Conservation (phyloP, 257 asterid species). For the Rauvolfia tetraphylla region DNA sequence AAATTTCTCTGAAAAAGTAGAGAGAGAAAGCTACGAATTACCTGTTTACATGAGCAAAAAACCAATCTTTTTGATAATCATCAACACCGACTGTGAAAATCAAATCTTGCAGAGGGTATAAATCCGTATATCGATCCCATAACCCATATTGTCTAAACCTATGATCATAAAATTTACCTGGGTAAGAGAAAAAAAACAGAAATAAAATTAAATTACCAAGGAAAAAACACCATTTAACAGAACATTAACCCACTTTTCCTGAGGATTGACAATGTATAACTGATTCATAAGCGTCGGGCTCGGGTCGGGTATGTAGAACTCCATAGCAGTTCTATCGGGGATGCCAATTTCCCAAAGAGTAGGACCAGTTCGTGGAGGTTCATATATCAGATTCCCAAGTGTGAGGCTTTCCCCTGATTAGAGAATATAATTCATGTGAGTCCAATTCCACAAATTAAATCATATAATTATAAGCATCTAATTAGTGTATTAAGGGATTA, state of each 20-base stretch:
- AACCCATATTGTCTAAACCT: conserved; percentile 89
- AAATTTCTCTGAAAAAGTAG: no score
- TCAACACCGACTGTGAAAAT: conserved; percentile 48
- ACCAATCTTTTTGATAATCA: conserved; percentile 63
- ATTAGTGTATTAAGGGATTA: no score
- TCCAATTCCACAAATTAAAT: no score
- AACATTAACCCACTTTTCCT: conserved; percentile 39
- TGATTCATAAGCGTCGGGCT: conserved; percentile 58
- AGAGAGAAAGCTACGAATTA: not conserved
- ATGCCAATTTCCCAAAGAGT: conserved; percentile 87
- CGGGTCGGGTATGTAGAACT: conserved; percentile 77
- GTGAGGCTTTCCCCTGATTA: conserved; percentile 44
- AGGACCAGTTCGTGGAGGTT: conserved; percentile 77
- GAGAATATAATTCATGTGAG: not conserved
- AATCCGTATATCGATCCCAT: conserved; percentile 79
- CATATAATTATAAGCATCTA: no score
- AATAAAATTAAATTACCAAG: not conserved
- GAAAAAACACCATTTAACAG: not conserved
- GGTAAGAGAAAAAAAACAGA: not conserved
- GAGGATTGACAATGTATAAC: conserved; percentile 31
- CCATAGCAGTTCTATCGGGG: conserved; percentile 79
- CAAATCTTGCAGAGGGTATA: conserved; percentile 66
- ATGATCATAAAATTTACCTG: not conserved
- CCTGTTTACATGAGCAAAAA: conserved; percentile 83
- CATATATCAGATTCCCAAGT: conserved; percentile 39